Percentiles rank a stretch among this genome's conserved stretches.
Evolutionary conservation across 2,329 filamentous ascomycete genomes (phyloP).

Genomic region (Whalleya microplaca): DNA sequence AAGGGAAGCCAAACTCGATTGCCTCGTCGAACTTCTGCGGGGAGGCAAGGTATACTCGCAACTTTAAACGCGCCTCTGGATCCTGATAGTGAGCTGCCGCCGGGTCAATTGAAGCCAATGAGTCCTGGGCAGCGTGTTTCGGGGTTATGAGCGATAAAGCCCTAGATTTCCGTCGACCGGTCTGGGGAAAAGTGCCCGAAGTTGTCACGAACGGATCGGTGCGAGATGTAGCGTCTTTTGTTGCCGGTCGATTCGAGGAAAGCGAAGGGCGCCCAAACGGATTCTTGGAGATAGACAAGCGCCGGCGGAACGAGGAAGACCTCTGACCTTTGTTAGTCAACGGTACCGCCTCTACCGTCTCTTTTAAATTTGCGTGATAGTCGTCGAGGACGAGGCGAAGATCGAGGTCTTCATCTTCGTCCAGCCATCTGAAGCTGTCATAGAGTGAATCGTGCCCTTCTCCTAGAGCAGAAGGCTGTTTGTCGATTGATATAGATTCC

Average conservation of each 20-base stretch:
- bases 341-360: constrained; percentile 52
- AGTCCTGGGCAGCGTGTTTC: constrained; percentile 49
- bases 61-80: constrained; percentile 82
- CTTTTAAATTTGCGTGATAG: constrained; percentile 67
- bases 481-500: constrained; percentile 34
- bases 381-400: constrained; percentile 69
- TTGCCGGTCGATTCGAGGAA: constrained; percentile 52
- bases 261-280: constrained; percentile 62
- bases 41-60: constrained; percentile 84
- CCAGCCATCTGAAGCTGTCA: constrained; percentile 74
- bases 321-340: constrained; percentile 49
- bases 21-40: constrained; percentile 96
- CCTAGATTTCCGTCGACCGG: constrained; percentile 55
- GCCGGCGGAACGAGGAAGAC: constrained; percentile 67
- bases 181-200: constrained; percentile 37
- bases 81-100: constrained; percentile 85
- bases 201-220: constrained; percentile 35
- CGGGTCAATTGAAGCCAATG: constrained; percentile 64
- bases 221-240: constrained; percentile 44
- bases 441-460: constrained; percentile 59
- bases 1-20: constrained; percentile 89
- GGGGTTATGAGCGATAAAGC: constrained; percentile 58
- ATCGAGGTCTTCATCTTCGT: constrained; percentile 73
- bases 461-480: constrained; percentile 26
- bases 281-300: constrained; percentile 71